Percentiles rank a stretch among this genome's conserved stretches.
These are phyloP conservation scores for Apostasia shenzhenica DNA, from an alignment of 106 monocot genomes.

Conservation along the genomic window DNA sequence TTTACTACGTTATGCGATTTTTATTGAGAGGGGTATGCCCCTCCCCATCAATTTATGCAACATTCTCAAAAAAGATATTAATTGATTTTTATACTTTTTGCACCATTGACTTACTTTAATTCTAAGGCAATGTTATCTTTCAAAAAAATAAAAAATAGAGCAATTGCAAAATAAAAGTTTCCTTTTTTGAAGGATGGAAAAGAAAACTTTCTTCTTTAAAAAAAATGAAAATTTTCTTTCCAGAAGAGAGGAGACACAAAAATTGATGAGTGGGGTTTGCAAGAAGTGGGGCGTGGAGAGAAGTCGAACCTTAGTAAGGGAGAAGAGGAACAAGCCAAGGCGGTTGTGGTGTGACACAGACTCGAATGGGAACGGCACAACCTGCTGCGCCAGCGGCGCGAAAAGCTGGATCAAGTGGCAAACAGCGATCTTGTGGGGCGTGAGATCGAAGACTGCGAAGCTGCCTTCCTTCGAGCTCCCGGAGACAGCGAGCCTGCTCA, in stretches of 20 bases:
- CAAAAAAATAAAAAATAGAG: too few species aligned
- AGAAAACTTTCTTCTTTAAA: too few species aligned
- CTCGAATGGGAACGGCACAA: slow-evolving; percentile 54
- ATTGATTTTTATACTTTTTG: too few species aligned
- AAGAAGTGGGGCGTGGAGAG: not conserved
- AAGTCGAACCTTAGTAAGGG: slow-evolving; percentile 50
- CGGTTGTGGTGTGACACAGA: slow-evolving; percentile 72
- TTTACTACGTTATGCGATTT: too few species aligned
- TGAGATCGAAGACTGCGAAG: slow-evolving; percentile 37
- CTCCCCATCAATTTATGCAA: too few species aligned
- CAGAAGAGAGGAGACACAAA: not conserved
- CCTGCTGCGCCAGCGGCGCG: slow-evolving; percentile 56
- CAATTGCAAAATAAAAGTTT: too few species aligned
- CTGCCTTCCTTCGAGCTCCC: slow-evolving; percentile 11
- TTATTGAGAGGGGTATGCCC: too few species aligned
- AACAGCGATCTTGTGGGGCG: slow-evolving; percentile 86
- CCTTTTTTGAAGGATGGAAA: too few species aligned
- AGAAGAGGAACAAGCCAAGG: slow-evolving; percentile 92
- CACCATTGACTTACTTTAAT: too few species aligned
- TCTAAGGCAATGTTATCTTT: too few species aligned
- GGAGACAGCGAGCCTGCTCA: not conserved
- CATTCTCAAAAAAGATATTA: too few species aligned
- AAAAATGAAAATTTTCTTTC: not conserved
- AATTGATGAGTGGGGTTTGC: not conserved
- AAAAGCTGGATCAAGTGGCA: slow-evolving; percentile 90